Evolutionary conservation across 2,329 filamentous ascomycete species (phyloP).

Genomic region (Diplodia seriata): DNA sequence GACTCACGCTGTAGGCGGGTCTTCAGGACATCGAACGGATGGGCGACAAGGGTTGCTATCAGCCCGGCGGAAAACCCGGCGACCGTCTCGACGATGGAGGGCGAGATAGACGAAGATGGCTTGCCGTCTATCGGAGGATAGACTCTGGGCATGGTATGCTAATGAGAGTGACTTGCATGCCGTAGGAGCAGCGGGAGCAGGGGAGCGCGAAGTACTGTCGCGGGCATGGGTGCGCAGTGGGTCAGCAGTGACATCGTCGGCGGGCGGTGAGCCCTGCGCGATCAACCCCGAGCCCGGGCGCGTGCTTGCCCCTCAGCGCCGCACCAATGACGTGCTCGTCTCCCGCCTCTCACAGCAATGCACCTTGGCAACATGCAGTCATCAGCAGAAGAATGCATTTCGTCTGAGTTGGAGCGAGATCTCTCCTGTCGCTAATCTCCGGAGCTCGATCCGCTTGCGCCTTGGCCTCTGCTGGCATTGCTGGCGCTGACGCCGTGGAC

Average conservation of each 20-base stretch:
- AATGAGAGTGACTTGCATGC: conserved; percentile 30
- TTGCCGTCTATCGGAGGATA: conserved; percentile 56
- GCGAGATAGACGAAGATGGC: conserved; percentile 54
- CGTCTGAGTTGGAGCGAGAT: no score
- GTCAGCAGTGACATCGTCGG: conserved; percentile 26
- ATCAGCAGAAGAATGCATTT: neutral
- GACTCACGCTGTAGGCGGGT: conserved; percentile 85
- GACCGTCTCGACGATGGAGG: conserved; percentile 83
- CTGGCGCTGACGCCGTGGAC: neutral
- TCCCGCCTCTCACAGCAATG: neutral
- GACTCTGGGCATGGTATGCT: conserved; percentile 55
- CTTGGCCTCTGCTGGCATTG: neutral
- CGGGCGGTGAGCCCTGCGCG: conserved; percentile 25
- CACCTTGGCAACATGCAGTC: conserved; percentile 2
- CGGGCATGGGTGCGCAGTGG: conserved; percentile 22
- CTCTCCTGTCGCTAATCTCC: neutral
- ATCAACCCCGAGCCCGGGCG: conserved; percentile 14
- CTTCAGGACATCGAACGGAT: conserved; percentile 95
- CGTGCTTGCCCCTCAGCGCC: conserved; percentile 16
- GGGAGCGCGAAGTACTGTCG: conserved; percentile 25
- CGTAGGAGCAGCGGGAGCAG: conserved; percentile 24
- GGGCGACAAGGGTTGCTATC: conserved; percentile 83
- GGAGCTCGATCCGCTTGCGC: neutral
- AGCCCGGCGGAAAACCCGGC: conserved; percentile 90
- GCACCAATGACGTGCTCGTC: conserved; percentile 20